Evolutionary conservation across 2,329 filamentous ascomycete genomes (phyloP), one percentile per base, ranked within the genome.

Genomic region (Neofusicoccum cordaticola): DNA sequence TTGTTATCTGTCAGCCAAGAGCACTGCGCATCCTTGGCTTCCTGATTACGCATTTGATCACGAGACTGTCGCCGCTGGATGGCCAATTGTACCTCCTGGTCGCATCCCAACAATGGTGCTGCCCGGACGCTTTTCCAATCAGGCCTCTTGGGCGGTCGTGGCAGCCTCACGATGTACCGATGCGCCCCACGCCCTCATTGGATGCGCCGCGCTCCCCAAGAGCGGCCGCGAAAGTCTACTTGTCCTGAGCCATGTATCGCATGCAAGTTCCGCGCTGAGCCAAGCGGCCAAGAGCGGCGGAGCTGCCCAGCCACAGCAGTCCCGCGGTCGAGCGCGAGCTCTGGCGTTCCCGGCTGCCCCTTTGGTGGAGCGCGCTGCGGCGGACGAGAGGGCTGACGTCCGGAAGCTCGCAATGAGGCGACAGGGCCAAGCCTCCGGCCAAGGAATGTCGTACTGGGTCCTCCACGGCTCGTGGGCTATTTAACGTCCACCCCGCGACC

Each of bases 1-100:
- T 63, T 63, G 50, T 53, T 63, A 35, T 63, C 61, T 27, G 19
- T 27, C 50, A 47, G 50, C 61, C 61, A 63, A 63, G 61, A 41
- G 50, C 31, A n/a, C 45, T 63, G 48, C 61, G 61, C 48, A 52
- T 47, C 31, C 56, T 60, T 60, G 56, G 56, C 56, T 37, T 52
- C 48, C 60, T 6, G 48, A 63, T 56, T 52, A 56, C 42, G 61
- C 39, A 52, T 17, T 47, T 35, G 39, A 34, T 56, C 61, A 63
- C 61, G 48, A 63, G 61, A 63, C 61, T 31, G 34, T 13, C 15
- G 3, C 37, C 39, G 31, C 13, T 17, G 6, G 19, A 45, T 4
- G 11, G 31, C 56, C 56, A 47, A 60, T 47, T 47, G 42, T 37
- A 47, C 42, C 42, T 60, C n/a, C n/a, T 27, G 34, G 8, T 17